Base-by-base conservation (phyloP, 2,329 filamentous ascomycete species). In the Ceratocystis destructans region DNA sequence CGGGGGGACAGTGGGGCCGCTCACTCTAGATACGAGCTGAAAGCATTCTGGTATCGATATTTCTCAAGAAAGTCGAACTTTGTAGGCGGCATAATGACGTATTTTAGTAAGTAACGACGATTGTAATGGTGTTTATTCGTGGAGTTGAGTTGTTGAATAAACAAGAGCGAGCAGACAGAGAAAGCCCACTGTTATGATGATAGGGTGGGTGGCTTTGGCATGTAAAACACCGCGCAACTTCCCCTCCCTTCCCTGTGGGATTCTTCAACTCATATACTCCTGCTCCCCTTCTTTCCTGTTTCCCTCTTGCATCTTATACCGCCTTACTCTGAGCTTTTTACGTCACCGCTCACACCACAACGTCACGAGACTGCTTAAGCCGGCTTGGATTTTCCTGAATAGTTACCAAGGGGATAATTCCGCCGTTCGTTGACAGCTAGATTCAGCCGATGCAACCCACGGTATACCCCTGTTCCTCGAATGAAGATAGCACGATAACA, bases 11-110 rank as follows among this genome's bases (percentile, higher is more conserved):
- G 22, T 8, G 10, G 7, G 48, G 2, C 6, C 28, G 75, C 83
- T 71, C 76, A 91, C 87, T 93, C 87, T 74, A 90, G 83, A 73
- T 92, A 87, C 61, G 81, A 84, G 74, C 83, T 82, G 78, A 94
- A 92, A 74, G 89, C 89, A 78, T 85, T 88, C 72, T 86, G 86
- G 75, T 94, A 94, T 67, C 78, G 79, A 78, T 94, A 94, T 71
- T 80, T 82, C 70, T 83, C 81, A 68, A 75, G 72, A 25, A 78
- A 73, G 44, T 75, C 73, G 67, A 83, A 83, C 0, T 75, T 70
- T 3, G 80, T 82, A 67, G 79, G 75, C 7, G 80, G 79, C 81
- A 83, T 83, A 15, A 48, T 61, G 28, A 67, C 28, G 28, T 59
- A 59, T 17, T 28, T 8, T 28, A 59, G 20, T 6, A 37, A 37